Base-by-base conservation (phyloP, 2,329 filamentous ascomycete species). In the Diaporthe australafricana region DNA sequence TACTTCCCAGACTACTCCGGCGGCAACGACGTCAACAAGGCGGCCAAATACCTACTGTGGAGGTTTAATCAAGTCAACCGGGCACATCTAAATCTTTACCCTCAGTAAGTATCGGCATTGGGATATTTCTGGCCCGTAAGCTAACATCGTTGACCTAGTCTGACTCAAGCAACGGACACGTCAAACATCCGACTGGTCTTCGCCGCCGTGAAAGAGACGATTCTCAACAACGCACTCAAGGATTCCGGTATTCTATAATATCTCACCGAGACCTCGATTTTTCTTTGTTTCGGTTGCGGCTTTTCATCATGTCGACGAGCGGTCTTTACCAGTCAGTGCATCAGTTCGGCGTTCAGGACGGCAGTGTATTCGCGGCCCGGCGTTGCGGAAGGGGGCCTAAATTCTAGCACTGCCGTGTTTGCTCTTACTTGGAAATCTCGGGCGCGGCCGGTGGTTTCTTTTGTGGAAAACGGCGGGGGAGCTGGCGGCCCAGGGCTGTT, bases 1-100 rank as follows among this genome's bases (percentile, higher is more conserved):
- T 99, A 98, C 82, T 99, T 99, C 79, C 96, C 95, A 0, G 96
- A 99, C 81, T 99, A 99, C 81, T 98, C 95, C 0, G 96, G 96
- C 38, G 96, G 96, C 63, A 97, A 97, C 81, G 96, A 99, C 82
- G 95, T 98, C 79, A 98, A 98, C 82, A 94, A 97, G 81, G 96
- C 96, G 6, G 96, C 96, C 70, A 99, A 99, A 82, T 99, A 99
- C 80, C 87, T 99, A 38, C 87, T 99, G 11, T 99, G 96, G 96
- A 91, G 96, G 78, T 99, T 99, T 82, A 99, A 98, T 78, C 96
- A 99, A 84, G 96, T 99, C 75, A 99, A 99, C 80, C 88, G 96
- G 72, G 96, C 95, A 63, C 96, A 98, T 83, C 87, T 99, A 55
- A 98, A 98, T 79, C 87, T 99, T 69, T 99, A 98, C 82, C 96